Evolutionary conservation across 2,329 filamentous ascomycete species (phyloP).

Genomic region (Diaporthe nobilis): DNA sequence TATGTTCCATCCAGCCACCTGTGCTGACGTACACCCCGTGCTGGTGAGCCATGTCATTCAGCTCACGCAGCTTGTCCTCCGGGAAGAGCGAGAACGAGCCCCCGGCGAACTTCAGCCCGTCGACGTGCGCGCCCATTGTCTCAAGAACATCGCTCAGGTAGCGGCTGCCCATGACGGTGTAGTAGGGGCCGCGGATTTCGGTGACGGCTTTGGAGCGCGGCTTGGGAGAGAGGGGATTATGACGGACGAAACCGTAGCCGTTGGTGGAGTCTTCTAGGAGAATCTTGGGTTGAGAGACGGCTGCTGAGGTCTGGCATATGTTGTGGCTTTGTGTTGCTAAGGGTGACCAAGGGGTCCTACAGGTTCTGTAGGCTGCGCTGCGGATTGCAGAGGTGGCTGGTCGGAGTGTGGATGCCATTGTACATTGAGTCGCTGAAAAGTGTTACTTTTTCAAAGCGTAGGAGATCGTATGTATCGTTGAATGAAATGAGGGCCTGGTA

Average conservation of each 20-base stretch:
- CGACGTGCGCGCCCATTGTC: constrained; percentile 68
- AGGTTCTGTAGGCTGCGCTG: neutral
- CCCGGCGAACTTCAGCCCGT: constrained; percentile 69
- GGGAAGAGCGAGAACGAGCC: constrained; percentile 66
- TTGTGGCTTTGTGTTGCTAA: neutral
- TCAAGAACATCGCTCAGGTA: constrained; percentile 67
- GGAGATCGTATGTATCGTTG: neutral
- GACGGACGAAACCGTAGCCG: constrained; percentile 65
- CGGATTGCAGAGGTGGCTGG: neutral
- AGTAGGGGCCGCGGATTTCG: constrained; percentile 70
- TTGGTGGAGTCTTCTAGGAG: constrained; percentile 43
- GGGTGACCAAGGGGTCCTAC: neutral
- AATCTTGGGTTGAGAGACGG: neutral
- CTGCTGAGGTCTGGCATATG: neutral
- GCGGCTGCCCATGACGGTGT: constrained; percentile 66
- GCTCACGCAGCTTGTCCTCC: constrained; percentile 59
- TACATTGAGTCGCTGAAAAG: neutral
- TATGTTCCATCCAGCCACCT: constrained; percentile 68
- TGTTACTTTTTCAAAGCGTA: neutral
- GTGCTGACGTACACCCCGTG: constrained; percentile 68
- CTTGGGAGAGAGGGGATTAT: constrained; percentile 63
- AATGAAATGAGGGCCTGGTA: neutral
- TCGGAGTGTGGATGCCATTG: neutral
- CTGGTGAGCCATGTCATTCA: constrained; percentile 64
- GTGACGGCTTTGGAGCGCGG: constrained; percentile 65